These are phyloP conservation scores for Cadophora malorum DNA, from an alignment of 2,329 filamentous ascomycete species.

Conservation along the genomic window DNA sequence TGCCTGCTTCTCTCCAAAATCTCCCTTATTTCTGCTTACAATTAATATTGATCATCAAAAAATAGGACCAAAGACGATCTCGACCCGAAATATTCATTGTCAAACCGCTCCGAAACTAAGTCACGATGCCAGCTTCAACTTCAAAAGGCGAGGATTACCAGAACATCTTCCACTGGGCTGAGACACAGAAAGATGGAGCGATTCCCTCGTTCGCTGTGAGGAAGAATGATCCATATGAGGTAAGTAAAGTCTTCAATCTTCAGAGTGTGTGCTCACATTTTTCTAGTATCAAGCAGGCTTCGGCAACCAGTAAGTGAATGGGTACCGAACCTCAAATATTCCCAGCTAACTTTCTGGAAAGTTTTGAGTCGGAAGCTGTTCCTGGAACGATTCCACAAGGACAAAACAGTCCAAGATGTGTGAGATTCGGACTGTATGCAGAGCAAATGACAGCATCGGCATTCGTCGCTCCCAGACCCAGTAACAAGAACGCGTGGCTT, in stretches of 20 bases:
- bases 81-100: not conserved
- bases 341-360: constrained; percentile 44
- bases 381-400: constrained; percentile 51
- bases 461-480: constrained; percentile 51
- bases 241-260: constrained; percentile 39
- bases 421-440: constrained; percentile 52
- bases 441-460: constrained; percentile 54
- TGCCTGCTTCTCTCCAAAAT: not conserved
- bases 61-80: not conserved
- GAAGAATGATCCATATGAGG: constrained; percentile 61
- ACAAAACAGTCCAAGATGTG: constrained; percentile 51
- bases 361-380: constrained; percentile 50
- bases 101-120: not conserved
- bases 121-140: constrained; percentile 18
- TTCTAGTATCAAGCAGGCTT: constrained; percentile 61
- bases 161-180: constrained; percentile 63
- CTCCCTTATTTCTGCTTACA: not conserved
- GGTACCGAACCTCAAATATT: too few species aligned
- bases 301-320: constrained; percentile 47
- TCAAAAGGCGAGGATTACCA: constrained; percentile 49
- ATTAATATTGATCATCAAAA: not conserved
- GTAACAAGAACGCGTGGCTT: constrained; percentile 49
- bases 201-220: constrained; percentile 60
- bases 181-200: constrained; percentile 62
- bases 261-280: constrained; percentile 21